Percentiles rank a stretch among this genome's conserved stretches.
phyloP scores from a whole-genome alignment of 192 early-diverging fungal species.

The Coemansia sp. region DNA sequence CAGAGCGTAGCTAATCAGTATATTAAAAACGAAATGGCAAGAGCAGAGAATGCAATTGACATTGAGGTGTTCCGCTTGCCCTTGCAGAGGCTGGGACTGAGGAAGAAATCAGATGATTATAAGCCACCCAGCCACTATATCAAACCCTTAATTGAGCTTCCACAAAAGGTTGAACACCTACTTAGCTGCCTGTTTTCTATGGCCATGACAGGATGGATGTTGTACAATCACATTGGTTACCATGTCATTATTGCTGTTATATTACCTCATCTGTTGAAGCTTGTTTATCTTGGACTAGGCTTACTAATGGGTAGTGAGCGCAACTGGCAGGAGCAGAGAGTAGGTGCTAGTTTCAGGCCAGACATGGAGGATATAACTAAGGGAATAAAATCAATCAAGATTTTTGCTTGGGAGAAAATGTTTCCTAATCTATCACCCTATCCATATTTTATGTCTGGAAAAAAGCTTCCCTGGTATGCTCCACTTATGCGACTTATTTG shows the following conservation, averaged over 20 bases:
- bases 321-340: constrained; percentile 15
- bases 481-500: too few relatives aligned
- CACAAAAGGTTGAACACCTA: background rate
- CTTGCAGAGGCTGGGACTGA: constrained; percentile 11
- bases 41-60: background rate
- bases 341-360: background rate
- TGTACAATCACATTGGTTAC: too few relatives aligned
- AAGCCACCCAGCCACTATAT: background rate
- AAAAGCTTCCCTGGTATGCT: constrained; percentile 3
- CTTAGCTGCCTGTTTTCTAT: too few relatives aligned
- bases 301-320: background rate
- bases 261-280: constrained; percentile 3
- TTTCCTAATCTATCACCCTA: background rate
- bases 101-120: background rate
- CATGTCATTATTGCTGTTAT: constrained; percentile 7
- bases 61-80: constrained; percentile 31
- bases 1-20: background rate
- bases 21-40: background rate
- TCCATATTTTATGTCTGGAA: background rate
- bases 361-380: constrained; percentile 14
- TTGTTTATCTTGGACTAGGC: background rate
- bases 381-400: constrained; percentile 17
- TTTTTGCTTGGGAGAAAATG: constrained; percentile 37
- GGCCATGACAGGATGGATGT: too few relatives aligned
- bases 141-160: background rate